Conservation (phyloP, 2,329 filamentous ascomycete species). For the Blastomyces parvus region DNA sequence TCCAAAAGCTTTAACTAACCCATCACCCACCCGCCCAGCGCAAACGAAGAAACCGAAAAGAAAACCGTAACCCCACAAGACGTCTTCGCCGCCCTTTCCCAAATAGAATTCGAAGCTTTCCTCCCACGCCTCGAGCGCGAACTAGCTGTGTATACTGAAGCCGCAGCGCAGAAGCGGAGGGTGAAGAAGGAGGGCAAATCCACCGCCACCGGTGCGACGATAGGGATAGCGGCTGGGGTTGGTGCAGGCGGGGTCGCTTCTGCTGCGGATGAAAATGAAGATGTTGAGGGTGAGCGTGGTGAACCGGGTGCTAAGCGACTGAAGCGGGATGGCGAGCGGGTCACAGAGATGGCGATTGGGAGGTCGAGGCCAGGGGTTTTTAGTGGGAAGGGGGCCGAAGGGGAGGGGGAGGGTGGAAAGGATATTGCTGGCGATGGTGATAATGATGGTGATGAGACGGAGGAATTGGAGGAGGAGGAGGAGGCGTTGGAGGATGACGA, state of each 20-base stretch:
- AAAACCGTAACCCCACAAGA: constrained; percentile 54
- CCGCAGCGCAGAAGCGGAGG: constrained; percentile 28
- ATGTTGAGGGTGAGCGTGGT: constrained; percentile 56
- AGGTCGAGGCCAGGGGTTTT: constrained; percentile 7
- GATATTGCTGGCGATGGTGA: background rate
- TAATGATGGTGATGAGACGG: constrained; percentile 12
- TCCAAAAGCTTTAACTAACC: constrained; percentile 10
- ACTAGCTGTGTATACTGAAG: constrained; percentile 40
- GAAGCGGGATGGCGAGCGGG: constrained; percentile 19
- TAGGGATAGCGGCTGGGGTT: constrained; percentile 35
- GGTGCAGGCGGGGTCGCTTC: constrained; percentile 47
- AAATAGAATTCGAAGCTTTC: constrained; percentile 54
- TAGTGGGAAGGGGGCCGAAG: constrained; percentile 11
- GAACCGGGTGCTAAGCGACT: constrained; percentile 17
- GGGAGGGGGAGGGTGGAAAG: constrained; percentile 9
- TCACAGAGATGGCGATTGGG: constrained; percentile 18
- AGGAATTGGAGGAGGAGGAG: constrained; percentile 23
- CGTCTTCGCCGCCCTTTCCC: constrained; percentile 50
- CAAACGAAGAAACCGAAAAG: constrained; percentile 53
- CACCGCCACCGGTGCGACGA: background rate
- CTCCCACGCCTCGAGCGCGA: constrained; percentile 50
- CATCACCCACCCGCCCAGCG: constrained; percentile 31
- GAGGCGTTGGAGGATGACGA: constrained; percentile 16
- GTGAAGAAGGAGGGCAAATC: constrained; percentile 35
- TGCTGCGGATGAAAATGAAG: constrained; percentile 37